phyloP scores from a whole-genome alignment of 768 basidiomycete genomes.

The Macrolepiota fuliginosa region DNA sequence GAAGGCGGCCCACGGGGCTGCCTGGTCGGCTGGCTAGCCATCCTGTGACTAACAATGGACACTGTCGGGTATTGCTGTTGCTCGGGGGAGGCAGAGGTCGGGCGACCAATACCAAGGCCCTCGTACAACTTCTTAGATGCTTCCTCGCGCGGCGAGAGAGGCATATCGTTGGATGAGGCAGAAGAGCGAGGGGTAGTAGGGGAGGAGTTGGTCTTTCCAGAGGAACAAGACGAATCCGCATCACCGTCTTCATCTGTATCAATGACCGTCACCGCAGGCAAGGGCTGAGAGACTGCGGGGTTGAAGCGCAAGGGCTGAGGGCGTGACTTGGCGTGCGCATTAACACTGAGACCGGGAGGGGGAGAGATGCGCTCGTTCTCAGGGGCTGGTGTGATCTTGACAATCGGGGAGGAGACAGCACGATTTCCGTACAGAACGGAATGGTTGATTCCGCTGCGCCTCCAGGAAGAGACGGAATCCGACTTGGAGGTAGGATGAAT shows the following conservation, averaged over 20 bases:
- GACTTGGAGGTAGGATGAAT: constrained; percentile 67
- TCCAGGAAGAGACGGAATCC: constrained; percentile 77
- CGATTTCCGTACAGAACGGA: constrained; percentile 70
- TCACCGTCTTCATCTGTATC: constrained; percentile 50
- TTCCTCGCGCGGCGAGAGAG: constrained; percentile 85
- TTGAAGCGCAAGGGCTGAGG: constrained; percentile 70
- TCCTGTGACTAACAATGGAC: constrained; percentile 49
- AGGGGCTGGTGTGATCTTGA: constrained; percentile 75
- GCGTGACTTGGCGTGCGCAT: constrained; percentile 37
- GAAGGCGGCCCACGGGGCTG: constrained; percentile 89
- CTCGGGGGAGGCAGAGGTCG: constrained; percentile 43
- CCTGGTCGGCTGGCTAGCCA: constrained; percentile 71
- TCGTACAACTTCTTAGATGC: constrained; percentile 85
- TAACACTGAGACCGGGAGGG: constrained; percentile 13
- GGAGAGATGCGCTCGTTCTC: constrained; percentile 41
- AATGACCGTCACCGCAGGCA: constrained; percentile 59
- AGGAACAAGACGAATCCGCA: constrained; percentile 55
- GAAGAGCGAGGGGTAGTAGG: constrained; percentile 76
- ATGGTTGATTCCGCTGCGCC: constrained; percentile 70
- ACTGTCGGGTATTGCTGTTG: constrained; percentile 34
- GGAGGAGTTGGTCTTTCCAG: constrained; percentile 64
- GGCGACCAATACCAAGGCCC: constrained; percentile 82
- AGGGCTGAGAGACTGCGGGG: constrained; percentile 45
- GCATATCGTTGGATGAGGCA: constrained; percentile 50
- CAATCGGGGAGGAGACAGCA: constrained; percentile 57